Evolutionary conservation across 116 monocot species (phyloP).

Genomic region (Phalaenopsis hybrid): DNA sequence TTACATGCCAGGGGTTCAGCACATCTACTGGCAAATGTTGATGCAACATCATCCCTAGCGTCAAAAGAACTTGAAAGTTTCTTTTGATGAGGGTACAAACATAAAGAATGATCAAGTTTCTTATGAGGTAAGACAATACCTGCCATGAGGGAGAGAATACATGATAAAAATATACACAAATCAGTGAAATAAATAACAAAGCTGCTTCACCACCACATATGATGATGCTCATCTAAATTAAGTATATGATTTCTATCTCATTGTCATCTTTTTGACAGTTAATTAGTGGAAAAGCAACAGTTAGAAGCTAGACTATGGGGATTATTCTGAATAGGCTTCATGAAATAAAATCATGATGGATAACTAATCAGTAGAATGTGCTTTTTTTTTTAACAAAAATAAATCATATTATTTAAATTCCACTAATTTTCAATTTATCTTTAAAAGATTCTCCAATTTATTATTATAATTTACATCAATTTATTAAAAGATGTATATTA

Average conservation of each 20-base stretch:
- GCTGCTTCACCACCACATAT: not conserved
- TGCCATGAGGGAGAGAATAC: slow-evolving; percentile 9
- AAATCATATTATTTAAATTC: not conserved
- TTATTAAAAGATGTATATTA: too few species aligned
- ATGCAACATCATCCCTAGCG: slow-evolving; percentile 40
- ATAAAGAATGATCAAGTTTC: slow-evolving; percentile 26
- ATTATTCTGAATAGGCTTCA: not conserved
- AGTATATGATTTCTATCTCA: not conserved
- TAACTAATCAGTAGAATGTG: not conserved
- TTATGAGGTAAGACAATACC: slow-evolving; percentile 33
- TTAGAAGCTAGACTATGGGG: not conserved
- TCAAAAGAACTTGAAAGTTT: slow-evolving; percentile 27
- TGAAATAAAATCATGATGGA: not conserved
- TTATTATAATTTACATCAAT: too few species aligned
- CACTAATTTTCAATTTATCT: not conserved
- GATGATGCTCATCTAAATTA: not conserved
- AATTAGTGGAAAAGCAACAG: not conserved
- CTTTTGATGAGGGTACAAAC: slow-evolving; percentile 30
- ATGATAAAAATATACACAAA: not conserved
- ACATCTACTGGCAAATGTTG: slow-evolving; percentile 29
- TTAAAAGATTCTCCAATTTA: too few species aligned
- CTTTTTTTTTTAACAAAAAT: not conserved
- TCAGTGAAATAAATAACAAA: slow-evolving; percentile 9
- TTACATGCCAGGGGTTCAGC: slow-evolving; percentile 72
- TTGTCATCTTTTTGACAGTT: not conserved